phyloP scores from a whole-genome alignment of 2,329 filamentous ascomycete genomes.

The Periconia sp. region DNA sequence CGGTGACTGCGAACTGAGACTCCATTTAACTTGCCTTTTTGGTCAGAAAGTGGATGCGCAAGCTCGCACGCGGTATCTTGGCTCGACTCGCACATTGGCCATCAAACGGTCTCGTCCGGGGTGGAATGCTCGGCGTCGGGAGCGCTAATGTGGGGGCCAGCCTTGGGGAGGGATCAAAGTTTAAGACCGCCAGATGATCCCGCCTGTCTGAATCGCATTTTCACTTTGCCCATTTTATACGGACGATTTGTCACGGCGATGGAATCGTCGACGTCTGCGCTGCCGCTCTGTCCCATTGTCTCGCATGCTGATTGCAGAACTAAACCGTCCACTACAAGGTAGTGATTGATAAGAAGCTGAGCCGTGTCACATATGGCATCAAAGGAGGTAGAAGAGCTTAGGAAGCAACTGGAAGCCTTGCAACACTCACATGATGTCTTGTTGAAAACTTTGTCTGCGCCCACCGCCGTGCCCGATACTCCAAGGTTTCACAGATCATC shows the following conservation, averaged over 20 bases:
- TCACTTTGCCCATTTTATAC: no score
- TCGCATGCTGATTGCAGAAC: background rate
- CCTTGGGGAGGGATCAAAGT: constrained; percentile 1
- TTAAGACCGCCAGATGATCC: background rate
- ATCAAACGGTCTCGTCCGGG: constrained; percentile 10
- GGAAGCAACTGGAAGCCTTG: constrained; percentile 35
- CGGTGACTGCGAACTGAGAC: no score
- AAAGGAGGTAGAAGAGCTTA: constrained; percentile 33
- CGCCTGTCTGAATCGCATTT: no score
- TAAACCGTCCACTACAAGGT: no score
- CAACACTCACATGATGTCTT: constrained; percentile 35
- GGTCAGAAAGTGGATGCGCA: constrained; percentile 4
- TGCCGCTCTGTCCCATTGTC: background rate
- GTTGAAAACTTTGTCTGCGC: constrained; percentile 28
- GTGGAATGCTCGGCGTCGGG: constrained; percentile 17
- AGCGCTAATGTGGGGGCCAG: constrained; percentile 20
- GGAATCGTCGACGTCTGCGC: background rate
- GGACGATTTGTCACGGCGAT: background rate
- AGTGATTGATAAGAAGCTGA: background rate
- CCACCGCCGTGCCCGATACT: constrained; percentile 29
- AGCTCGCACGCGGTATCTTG: constrained; percentile 7
- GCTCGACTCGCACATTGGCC: constrained; percentile 8
- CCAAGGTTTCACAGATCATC: constrained; percentile 22
- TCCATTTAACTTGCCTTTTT: background rate
- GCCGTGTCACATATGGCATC: constrained; percentile 20